phyloP scores from a whole-genome alignment of 345 rosid species.

The Citrus cavaleriei region DNA sequence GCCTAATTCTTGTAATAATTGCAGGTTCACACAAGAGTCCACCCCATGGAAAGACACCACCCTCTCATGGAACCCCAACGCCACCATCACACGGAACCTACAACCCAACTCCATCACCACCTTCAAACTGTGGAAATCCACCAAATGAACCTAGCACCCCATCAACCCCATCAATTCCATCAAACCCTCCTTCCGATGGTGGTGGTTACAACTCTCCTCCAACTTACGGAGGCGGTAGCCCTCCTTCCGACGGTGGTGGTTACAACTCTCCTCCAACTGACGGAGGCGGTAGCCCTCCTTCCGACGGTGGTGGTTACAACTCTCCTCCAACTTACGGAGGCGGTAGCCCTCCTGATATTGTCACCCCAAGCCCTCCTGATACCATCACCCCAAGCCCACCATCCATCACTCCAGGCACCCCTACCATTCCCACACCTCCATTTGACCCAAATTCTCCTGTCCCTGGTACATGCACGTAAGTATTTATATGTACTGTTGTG shows the following conservation, averaged over 20 bases:
- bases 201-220: constrained; percentile 55
- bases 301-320: neutral
- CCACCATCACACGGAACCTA: constrained; percentile 42
- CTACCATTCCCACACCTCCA: constrained; percentile 48
- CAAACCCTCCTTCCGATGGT: constrained; percentile 51
- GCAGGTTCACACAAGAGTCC: constrained; percentile 38
- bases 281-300: constrained; percentile 2
- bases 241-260: no score
- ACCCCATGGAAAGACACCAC: neutral
- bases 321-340: constrained; percentile 44
- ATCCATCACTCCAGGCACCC: constrained; percentile 52
- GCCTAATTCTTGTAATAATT: neutral
- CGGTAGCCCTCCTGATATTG: neutral
- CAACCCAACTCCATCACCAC: constrained; percentile 38
- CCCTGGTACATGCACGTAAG: constrained; percentile 89
- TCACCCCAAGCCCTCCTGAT: constrained; percentile 11
- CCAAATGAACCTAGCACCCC: constrained; percentile 36
- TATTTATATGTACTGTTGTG: neutral
- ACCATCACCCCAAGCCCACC: constrained; percentile 32
- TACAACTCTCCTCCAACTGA: constrained; percentile 40
- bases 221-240: constrained; percentile 13
- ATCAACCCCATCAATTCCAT: constrained; percentile 35
- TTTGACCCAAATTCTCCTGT: constrained; percentile 68
- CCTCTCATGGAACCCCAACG: constrained; percentile 26
- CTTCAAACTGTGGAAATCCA: constrained; percentile 35